These are phyloP conservation scores for Termitomyces sp. DNA, from an alignment of 768 basidiomycete genomes.

Conservation along the genomic window DNA sequence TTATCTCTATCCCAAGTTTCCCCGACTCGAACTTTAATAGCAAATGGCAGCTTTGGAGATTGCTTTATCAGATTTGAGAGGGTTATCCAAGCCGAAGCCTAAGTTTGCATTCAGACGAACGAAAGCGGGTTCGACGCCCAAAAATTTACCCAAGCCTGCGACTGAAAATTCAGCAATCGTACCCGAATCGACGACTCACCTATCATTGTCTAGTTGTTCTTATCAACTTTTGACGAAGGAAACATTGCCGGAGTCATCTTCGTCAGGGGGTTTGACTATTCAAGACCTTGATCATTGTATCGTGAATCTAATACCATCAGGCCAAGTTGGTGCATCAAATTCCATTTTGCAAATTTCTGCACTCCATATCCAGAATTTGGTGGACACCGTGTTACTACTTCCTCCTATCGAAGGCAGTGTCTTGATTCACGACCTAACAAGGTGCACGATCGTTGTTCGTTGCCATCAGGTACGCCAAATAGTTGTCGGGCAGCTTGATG, in stretches of 20 bases:
- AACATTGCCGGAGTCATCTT: conserved; percentile 30
- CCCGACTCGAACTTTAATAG: conserved; percentile 30
- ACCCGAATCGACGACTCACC: conserved; percentile 22
- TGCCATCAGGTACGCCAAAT: conserved; percentile 68
- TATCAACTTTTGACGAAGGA: conserved; percentile 39
- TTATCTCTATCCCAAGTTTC: not conserved
- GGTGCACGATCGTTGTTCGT: conserved; percentile 62
- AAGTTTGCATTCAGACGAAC: conserved; percentile 65
- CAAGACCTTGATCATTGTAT: conserved; percentile 64
- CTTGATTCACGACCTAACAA: conserved; percentile 56
- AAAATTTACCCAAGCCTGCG: not conserved
- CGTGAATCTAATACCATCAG: conserved; percentile 51
- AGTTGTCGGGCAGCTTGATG: not conserved
- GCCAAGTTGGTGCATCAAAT: conserved; percentile 4
- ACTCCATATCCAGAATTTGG: conserved; percentile 58
- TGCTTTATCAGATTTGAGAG: conserved; percentile 44
- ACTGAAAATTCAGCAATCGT: not conserved
- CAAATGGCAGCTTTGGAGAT: conserved; percentile 62
- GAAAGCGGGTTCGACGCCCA: conserved; percentile 11
- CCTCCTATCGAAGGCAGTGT: conserved; percentile 67
- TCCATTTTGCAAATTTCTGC: conserved; percentile 36
- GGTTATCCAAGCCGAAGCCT: conserved; percentile 38
- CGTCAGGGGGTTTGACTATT: conserved; percentile 52
- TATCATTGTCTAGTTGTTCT: conserved; percentile 38
- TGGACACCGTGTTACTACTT: conserved; percentile 57